Conservation (phyloP, 2,329 filamentous ascomycete genomes). For the Aspergillus hiratsukae region DNA sequence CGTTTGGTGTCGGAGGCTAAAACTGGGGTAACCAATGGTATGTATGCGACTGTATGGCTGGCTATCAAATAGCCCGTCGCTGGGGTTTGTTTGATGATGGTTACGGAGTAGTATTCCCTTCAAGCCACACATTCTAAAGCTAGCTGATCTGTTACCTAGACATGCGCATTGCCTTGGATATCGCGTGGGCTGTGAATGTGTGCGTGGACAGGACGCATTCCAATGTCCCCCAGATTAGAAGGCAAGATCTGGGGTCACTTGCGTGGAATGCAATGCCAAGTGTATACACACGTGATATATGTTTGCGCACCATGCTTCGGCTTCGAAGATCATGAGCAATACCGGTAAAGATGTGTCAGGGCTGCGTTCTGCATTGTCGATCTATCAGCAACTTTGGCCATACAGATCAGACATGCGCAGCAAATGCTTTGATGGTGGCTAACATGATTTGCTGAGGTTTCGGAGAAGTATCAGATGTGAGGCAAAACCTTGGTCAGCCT, state of each 20-base stretch:
- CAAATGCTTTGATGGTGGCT: background rate
- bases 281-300: background rate
- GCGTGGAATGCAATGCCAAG: background rate
- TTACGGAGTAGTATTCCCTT: background rate
- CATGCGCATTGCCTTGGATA: background rate
- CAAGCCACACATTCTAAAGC: background rate
- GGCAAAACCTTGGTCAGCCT: background rate
- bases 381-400: constrained; percentile 6
- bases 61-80: background rate
- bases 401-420: constrained; percentile 2
- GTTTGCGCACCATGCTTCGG: background rate
- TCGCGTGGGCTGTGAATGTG: constrained; percentile 8
- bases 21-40: background rate
- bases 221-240: constrained; percentile 11
- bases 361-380: constrained; percentile 12
- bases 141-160: background rate
- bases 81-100: background rate
- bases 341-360: constrained; percentile 7
- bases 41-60: background rate
- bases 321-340: constrained; percentile 6
- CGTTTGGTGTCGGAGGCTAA: background rate
- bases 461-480: background rate
- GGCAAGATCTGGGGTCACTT: background rate
- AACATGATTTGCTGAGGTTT: background rate
- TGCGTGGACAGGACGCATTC: constrained; percentile 10